Percentiles rank a stretch among this genome's conserved stretches.
These are phyloP conservation scores for Euptelea pleiosperma DNA, from an alignment of 164 flowering plant genomes.

Conservation along the genomic window DNA sequence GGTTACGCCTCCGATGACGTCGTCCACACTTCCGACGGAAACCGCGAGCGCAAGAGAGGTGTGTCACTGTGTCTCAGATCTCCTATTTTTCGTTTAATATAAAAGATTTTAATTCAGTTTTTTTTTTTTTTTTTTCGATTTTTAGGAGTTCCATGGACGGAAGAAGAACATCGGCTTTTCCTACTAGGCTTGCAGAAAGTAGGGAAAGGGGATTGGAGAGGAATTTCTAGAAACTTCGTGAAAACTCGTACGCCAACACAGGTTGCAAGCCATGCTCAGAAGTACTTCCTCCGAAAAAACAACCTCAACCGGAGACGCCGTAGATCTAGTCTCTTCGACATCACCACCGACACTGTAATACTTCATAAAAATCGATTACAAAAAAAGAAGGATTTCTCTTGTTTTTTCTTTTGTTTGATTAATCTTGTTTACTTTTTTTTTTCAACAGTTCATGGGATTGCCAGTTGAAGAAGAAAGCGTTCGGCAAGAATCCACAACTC, in stretches of 20 bases:
- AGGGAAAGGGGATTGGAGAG: conserved; percentile 98
- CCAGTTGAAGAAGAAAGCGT: conserved; percentile 18
- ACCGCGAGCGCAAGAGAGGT: conserved; percentile 93
- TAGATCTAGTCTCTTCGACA: conserved; percentile 88
- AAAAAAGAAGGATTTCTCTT: not conserved
- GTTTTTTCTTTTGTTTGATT: not conserved
- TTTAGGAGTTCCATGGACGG: conserved; percentile 92
- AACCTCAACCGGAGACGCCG: conserved; percentile 70
- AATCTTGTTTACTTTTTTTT: not conserved
- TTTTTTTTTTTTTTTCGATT: not conserved
- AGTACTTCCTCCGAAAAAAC: conserved; percentile 73
- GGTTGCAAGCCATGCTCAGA: conserved; percentile 96
- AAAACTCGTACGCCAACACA: conserved; percentile 90
- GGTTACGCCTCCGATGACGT: conserved; percentile 89
- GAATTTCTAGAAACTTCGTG: conserved; percentile 84
- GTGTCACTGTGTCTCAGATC: not conserved
- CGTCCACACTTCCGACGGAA: conserved; percentile 66
- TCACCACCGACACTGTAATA: conserved; percentile 62
- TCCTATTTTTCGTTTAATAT: not conserved
- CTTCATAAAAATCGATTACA: not conserved
- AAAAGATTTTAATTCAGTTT: not conserved
- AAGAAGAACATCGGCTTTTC: conserved; percentile 80
- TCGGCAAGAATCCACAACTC: not conserved
- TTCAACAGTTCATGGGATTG: conserved; percentile 14
- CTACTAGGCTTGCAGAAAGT: conserved; percentile 71